Evolutionary conservation across 768 basidiomycete species (phyloP), one percentile per base, ranked within the genome.

Genomic region (Mrakia hoshinonis): DNA sequence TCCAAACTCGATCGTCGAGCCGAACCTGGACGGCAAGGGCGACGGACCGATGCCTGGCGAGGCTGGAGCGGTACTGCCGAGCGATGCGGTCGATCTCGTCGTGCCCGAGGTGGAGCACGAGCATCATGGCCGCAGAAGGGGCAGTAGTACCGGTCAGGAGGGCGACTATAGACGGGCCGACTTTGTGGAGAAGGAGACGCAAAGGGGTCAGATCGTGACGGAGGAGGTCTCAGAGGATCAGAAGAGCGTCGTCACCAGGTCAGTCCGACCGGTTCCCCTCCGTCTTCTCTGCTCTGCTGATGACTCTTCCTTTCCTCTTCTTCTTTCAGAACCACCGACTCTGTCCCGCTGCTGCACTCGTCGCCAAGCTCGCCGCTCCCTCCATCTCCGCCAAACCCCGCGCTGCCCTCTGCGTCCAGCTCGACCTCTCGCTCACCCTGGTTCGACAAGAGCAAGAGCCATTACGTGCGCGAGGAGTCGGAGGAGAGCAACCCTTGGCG

Each of bases 51-150:
- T 24, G 54, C 39, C 54, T 9, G 55, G 67, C 4, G 15, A 46
- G 54, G 67, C 47, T 49, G 47, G 64, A 22, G 70, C 74, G 11
- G 65, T 74, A 11, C 68, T 81, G 39, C 82, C 81, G 6, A 73
- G 77, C 0, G 82, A 97, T 74, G 93, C 94, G 0, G 87, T 97
- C 1, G 95, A 99, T 76, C 82, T 99, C 22, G 84, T 97, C 5
- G 86, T 94, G 0, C 78, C 77, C 2, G 55, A 31, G 31, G 3
- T 12, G 12, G 34, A 60, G 34, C 11, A 38, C 18, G 55, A 9
- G 26, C 29, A 20, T 31, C 4, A 0, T 22, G 13, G 34, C 18
- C 31, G 20, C 13, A n/a, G 6, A 31, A 22, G 58, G 36, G 2
- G 29, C 18, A 58, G 31, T 18, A 58, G 55, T 36, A 1, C 55